Base-by-base conservation (phyloP, 2,329 filamentous ascomycete species). In the Pseudogymnoascus sp. region DNA sequence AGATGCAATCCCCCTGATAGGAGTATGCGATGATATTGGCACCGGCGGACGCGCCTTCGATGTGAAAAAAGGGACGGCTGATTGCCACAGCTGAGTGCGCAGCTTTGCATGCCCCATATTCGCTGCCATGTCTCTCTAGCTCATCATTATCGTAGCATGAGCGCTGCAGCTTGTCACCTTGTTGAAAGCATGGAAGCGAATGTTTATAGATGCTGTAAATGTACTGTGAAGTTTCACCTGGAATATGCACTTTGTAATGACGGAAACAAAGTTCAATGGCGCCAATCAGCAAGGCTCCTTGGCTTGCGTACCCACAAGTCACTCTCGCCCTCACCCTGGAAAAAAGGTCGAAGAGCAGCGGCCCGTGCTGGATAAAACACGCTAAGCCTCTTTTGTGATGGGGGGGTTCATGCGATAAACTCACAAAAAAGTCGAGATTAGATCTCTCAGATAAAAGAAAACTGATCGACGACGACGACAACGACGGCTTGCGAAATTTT, bases 381-480 rank as follows among this genome's bases (percentile, higher is more conserved):
- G 28, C 47, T 53, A 53, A 53, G 11, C 47, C 47, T 3, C 18
- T 53, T 53, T 53, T 35, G 47, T 53, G 47, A 53, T 53, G 47
- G 47, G 47, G 47, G 47, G 47, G 47, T 53, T 53, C 47, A 53
- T 53, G 28, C 47, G 47, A 53, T 53, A 53, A 53, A 53, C 47
- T 53, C 47, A 20, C 47, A 53, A 53, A 53, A 53, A 53, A 53
- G 47, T 53, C 28, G 47, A 53, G 47, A 53, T 53, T 53, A 53
- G 47, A 53, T 53, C 47, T 53, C 47, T 53, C 47, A 53, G 28
- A 53, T 53, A 53, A 53, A 53, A 53, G 28, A 53, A 53, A 53
- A 53, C 47, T 53, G 47, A 53, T 53, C 47, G 47, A 53, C 47
- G 47, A 33, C 47, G 47, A 53, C 47, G 28, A 53, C 47, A 53